Evolutionary conservation across 1,139 yeast genomes (phyloP), one percentile per base, ranked within the genome.

Genomic region (Suhomyces yuchorum): DNA sequence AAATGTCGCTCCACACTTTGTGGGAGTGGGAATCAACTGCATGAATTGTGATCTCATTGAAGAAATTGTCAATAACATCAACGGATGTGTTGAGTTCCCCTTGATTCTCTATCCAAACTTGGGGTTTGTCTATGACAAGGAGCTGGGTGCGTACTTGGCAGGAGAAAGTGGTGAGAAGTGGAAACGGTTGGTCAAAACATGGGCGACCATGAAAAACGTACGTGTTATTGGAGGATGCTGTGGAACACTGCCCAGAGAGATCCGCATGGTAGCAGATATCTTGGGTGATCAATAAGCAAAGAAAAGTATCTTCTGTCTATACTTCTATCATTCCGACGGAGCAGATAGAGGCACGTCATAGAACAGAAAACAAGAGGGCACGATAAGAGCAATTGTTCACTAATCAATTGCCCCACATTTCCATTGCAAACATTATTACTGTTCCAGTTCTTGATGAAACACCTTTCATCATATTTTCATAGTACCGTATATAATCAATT

Each of bases 171-270:
- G 63, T 50, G 56, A 51, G 15, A 56, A 57, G 19, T 74, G 78
- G 78, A 51, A 48, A 14, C 46, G 53, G 6, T 63, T 67, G 12
- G 65, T 68, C 1, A 35, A 49, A 6, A 54, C 63, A 44, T 76
- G 84, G 78, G 45, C 67, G 17, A 17, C 54, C 2, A 52, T 60
- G 19, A 65, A 66, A 2, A 61, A 68, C 35, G 68, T 69, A 17
- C 68, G 69, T 12, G 60, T 77, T 12, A 63, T 82, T 37, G 87
- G 87, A 2, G 85, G 85, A 2, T 82, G 87, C 56, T 82, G 87
- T 52, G 68, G 84, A 44, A 80, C 83, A 1, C 73, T 77, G 1
- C 81, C 83, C 1, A 52, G 54, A 11, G 82, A 80, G 42, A 75
- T 79, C 30, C 54, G 47, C n/a, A 44, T 48, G 32, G 58, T 65